Conservation (phyloP, 805 yeast species). For the Kazachstania africana region DNA sequence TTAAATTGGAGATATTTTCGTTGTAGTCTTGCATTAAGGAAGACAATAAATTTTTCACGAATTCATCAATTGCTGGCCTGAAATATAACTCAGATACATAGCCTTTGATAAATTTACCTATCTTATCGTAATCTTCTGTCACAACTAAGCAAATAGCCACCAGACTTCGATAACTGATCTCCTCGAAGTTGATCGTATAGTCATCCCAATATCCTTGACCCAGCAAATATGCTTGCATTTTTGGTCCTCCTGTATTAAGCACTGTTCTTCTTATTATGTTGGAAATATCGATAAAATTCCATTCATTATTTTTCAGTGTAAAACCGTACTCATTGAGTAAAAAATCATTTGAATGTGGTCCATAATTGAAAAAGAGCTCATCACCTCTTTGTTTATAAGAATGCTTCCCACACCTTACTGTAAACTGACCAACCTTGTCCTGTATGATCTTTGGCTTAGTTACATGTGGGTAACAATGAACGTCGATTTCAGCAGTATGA, state of each 20-base stretch:
- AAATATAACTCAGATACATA: constrained; percentile 21
- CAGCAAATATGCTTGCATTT: constrained; percentile 34
- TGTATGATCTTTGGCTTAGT: constrained; percentile 10
- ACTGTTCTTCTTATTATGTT: constrained; percentile 29
- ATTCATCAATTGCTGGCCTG: constrained; percentile 5
- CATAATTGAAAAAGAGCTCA: constrained; percentile 68
- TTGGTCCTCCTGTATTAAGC: constrained; percentile 21
- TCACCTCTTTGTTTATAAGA: constrained; percentile 24
- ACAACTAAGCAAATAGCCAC: constrained; percentile 54
- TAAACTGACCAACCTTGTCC: constrained; percentile 17
- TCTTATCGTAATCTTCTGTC: constrained; percentile 14
- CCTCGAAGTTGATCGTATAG: constrained; percentile 46
- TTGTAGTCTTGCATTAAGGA: too few relatives aligned
- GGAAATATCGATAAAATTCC: constrained; percentile 64
- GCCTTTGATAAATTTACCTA: constrained; percentile 19
- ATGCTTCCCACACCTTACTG: constrained; percentile 17
- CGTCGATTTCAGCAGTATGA: constrained; percentile 39
- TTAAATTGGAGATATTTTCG: too few relatives aligned
- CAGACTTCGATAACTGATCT: constrained; percentile 59
- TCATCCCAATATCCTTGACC: constrained; percentile 55
- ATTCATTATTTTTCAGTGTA: constrained; percentile 40
- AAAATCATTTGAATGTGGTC: constrained; percentile 80
- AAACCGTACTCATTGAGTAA: constrained; percentile 84
- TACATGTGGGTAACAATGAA: constrained; percentile 42
- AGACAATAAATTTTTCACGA: too few relatives aligned